Conservation (phyloP, 202 grass and related monocot genomes). For the Setaria viridis region DNA sequence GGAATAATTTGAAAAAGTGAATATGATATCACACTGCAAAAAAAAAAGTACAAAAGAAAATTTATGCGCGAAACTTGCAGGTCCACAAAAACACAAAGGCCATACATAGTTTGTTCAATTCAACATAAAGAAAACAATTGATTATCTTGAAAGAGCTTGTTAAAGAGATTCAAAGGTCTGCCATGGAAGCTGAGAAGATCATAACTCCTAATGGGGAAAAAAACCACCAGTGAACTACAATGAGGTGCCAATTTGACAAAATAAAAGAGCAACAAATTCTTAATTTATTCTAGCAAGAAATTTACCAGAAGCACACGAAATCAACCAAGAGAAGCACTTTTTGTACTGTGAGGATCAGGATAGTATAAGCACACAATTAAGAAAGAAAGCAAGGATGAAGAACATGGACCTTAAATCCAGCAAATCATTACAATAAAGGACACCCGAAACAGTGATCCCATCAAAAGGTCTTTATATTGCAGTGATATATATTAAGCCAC, state of each 20-base stretch:
- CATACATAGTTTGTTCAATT: not conserved
- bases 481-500: not conserved
- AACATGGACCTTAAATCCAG: not conserved
- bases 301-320: not conserved
- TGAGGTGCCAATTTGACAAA: not conserved
- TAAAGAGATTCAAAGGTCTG: conserved; percentile 13
- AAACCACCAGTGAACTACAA: not conserved
- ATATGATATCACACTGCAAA: conserved; percentile 17
- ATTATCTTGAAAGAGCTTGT: not conserved
- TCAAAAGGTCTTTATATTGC: not conserved
- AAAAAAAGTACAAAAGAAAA: conserved; percentile 1
- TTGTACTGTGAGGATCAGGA: not conserved
- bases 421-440: not conserved
- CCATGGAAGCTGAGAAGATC: not conserved
- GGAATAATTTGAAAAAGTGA: conserved; percentile 32
- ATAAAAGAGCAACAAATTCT: not conserved
- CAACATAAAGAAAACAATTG: conserved; percentile 8
- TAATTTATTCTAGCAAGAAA: not conserved
- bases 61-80: not conserved
- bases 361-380: not conserved
- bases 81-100: not conserved
- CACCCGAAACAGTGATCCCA: not conserved
- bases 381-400: not conserved
- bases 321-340: not conserved
- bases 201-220: not conserved